phyloP scores from a whole-genome alignment of 768 basidiomycete genomes.

The Xerocomus spinulosus region DNA sequence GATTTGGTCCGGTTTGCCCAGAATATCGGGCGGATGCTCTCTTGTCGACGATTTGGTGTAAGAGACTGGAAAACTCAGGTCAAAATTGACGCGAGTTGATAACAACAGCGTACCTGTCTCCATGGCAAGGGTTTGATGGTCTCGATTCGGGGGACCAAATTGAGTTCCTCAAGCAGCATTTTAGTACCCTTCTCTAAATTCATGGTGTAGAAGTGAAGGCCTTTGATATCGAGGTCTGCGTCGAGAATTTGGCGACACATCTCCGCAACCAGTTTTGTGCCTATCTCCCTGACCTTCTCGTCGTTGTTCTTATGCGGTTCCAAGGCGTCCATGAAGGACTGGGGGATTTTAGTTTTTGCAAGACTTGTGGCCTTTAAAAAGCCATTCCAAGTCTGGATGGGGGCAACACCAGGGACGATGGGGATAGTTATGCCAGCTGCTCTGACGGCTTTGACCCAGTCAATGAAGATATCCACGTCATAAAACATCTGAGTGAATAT shows the following conservation, averaged over 20 bases:
- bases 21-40: conserved; percentile 96
- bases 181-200: conserved; percentile 93
- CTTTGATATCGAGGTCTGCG: conserved; percentile 77
- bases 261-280: conserved; percentile 90
- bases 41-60: conserved; percentile 85
- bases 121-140: conserved; percentile 94
- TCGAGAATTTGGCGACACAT: conserved; percentile 87
- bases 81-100: not conserved
- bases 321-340: conserved; percentile 65
- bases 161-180: conserved; percentile 91
- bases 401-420: conserved; percentile 90
- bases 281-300: conserved; percentile 86
- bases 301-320: conserved; percentile 90
- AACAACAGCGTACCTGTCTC: conserved; percentile 66
- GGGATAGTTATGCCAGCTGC: conserved; percentile 85
- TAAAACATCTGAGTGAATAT: conserved; percentile 99
- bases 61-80: conserved; percentile 54
- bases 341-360: conserved; percentile 76
- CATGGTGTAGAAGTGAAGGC: conserved; percentile 96
- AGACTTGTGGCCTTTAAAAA: conserved; percentile 80
- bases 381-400: conserved; percentile 95
- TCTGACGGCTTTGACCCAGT: conserved; percentile 82
- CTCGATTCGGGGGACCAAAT: conserved; percentile 82
- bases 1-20: conserved; percentile 97
- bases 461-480: conserved; percentile 85